Evolutionary conservation across 108 stramenopile genomes (phyloP).

Genomic region (Schizochytrium sp.): DNA sequence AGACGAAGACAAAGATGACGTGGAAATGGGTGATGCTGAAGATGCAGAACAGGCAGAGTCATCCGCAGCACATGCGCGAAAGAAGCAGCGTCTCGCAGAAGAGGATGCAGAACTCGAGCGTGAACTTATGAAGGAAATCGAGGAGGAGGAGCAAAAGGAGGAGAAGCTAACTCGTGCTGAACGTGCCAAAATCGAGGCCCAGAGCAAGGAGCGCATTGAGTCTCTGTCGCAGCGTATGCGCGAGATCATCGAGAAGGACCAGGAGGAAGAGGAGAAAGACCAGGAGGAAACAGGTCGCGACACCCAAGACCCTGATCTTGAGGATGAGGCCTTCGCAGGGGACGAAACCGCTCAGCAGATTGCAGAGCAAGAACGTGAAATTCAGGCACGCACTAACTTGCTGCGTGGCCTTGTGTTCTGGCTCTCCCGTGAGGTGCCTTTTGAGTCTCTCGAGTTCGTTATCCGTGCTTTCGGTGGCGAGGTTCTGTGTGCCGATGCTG

Average conservation of each 20-base stretch:
- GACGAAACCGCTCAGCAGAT: conserved; percentile 47
- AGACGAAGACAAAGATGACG: conserved; percentile 72
- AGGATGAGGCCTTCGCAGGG: conserved; percentile 77
- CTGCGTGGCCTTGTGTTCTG: conserved; percentile 86
- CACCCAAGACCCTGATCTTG: background rate
- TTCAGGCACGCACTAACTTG: conserved; percentile 4
- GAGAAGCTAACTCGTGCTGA: background rate
- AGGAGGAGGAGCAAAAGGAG: conserved; percentile 29
- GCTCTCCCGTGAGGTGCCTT: conserved; percentile 92
- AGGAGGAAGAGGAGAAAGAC: conserved; percentile 53
- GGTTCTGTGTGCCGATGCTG: conserved; percentile 78
- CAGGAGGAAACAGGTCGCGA: background rate
- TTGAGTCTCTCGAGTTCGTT: conserved; percentile 90
- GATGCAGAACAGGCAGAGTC: background rate
- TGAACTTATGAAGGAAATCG: background rate
- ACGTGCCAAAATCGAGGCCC: background rate
- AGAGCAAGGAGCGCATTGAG: background rate
- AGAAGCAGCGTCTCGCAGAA: conserved; percentile 11
- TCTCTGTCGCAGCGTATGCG: background rate
- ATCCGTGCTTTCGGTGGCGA: conserved; percentile 88
- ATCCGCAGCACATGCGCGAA: background rate
- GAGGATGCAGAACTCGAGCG: background rate
- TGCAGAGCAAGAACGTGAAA: conserved; percentile 18
- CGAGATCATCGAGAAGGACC: conserved; percentile 42
- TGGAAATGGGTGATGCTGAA: conserved; percentile 65